A percentile compares a stretch with the other conserved stretches of the same genome.
Evolutionary conservation across 768 basidiomycete species (phyloP).

Genomic region (Tephrocybe sp.): DNA sequence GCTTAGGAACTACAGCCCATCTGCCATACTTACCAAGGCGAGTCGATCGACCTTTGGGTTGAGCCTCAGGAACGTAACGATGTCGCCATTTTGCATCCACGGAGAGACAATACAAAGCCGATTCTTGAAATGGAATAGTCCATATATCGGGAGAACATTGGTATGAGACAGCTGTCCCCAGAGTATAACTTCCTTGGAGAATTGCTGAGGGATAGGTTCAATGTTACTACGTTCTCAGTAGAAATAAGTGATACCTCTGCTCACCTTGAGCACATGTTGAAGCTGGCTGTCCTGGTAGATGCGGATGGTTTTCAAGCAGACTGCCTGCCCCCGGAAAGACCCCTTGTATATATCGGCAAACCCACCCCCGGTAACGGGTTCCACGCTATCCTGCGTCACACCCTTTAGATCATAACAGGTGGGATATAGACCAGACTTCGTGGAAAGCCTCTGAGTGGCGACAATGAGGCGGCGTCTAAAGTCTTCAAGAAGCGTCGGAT

Average conservation of each 20-base stretch:
- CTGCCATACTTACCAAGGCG: background rate
- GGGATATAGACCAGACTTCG: background rate
- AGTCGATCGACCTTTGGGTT: background rate
- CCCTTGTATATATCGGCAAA: background rate
- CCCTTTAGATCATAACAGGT: background rate
- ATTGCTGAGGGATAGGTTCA: too few species aligned
- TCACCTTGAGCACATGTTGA: too few species aligned
- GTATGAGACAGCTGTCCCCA: background rate
- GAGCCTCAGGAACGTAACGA: background rate
- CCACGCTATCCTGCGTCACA: background rate
- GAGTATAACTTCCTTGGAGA: background rate
- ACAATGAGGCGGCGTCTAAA: background rate
- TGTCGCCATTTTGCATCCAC: slow-evolving; percentile 5
- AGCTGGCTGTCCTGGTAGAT: too few species aligned
- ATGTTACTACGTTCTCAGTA: too few species aligned
- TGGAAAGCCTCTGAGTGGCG: background rate
- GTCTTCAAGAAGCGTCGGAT: too few species aligned
- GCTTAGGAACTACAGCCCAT: too few species aligned
- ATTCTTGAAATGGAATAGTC: background rate
- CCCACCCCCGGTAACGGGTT: background rate
- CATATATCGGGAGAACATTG: slow-evolving; percentile 5
- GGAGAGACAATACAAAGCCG: background rate
- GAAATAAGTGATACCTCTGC: too few species aligned
- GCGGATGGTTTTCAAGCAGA: background rate
- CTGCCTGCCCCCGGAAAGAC: background rate